A percentile compares a stretch with the other conserved stretches of the same genome.
These are phyloP conservation scores for Paramecium caudatum DNA, from an alignment of 73 alveolate genomes.

Conservation along the genomic window DNA sequence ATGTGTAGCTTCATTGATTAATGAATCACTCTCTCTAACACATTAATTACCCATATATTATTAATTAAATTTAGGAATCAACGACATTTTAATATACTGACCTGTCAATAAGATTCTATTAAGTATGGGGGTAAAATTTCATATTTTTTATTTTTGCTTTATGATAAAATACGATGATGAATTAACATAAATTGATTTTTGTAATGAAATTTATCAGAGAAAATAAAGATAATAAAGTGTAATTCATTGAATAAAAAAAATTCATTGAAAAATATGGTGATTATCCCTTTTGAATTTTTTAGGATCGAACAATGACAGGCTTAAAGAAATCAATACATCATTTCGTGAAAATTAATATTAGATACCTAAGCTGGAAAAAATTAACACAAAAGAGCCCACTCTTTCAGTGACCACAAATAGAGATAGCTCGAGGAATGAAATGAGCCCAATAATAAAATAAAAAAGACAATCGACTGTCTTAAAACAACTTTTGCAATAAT, in stretches of 20 bases:
- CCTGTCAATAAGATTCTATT: background rate
- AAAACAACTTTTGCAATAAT: background rate
- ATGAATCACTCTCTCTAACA: conserved; percentile 44
- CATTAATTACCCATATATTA: conserved; percentile 5
- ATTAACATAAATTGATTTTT: background rate
- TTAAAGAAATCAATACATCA: too few relatives aligned
- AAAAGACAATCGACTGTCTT: background rate
- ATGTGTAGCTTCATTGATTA: background rate
- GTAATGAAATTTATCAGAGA: conserved; percentile 39
- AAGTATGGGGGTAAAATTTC: background rate
- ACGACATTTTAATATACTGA: background rate
- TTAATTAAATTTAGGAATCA: background rate
- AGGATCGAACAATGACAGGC: too few relatives aligned
- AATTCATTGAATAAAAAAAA: conserved; percentile 43
- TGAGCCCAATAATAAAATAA: conserved; percentile 19
- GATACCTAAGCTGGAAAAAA: background rate
- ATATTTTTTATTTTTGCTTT: too few relatives aligned
- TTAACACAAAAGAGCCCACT: background rate
- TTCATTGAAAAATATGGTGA: conserved; percentile 1
- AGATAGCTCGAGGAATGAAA: background rate
- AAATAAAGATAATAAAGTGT: conserved; percentile 47
- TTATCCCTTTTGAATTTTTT: too few relatives aligned
- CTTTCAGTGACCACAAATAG: background rate
- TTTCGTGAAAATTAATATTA: too few relatives aligned
- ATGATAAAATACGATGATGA: too few relatives aligned